Evolutionary conservation across 2,329 filamentous ascomycete species (phyloP).

Genomic region (Ascosphaera pollenicola): DNA sequence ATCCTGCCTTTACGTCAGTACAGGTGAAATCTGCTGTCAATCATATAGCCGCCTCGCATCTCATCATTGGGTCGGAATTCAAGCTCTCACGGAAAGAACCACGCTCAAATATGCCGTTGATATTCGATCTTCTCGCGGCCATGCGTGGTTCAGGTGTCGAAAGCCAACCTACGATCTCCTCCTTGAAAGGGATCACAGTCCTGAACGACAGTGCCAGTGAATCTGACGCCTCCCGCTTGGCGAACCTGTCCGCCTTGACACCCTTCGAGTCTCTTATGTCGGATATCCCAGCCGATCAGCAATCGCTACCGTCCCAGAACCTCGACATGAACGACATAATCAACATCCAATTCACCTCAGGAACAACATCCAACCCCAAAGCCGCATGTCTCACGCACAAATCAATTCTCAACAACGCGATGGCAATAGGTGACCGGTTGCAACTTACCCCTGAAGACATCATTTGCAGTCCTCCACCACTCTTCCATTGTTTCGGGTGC

Average conservation of each 20-base stretch:
- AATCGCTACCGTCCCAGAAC: constrained; percentile 22
- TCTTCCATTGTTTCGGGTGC: constrained; percentile 59
- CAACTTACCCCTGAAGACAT: constrained; percentile 49
- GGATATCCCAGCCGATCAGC: constrained; percentile 18
- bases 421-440: constrained; percentile 69
- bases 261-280: constrained; percentile 25
- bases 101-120: constrained; percentile 34
- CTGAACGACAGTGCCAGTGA: constrained; percentile 47
- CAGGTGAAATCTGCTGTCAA: constrained; percentile 61
- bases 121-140: constrained; percentile 31
- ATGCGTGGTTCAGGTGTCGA: constrained; percentile 22
- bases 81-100: constrained; percentile 49
- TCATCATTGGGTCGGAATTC: constrained; percentile 73
- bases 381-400: constrained; percentile 73
- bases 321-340: constrained; percentile 47
- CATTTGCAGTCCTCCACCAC: constrained; percentile 38
- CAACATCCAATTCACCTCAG: constrained; percentile 93
- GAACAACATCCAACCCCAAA: constrained; percentile 81
- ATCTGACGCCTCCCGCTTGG: constrained; percentile 18
- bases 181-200: constrained; percentile 49
- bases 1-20: constrained; percentile 62
- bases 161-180: constrained; percentile 41
- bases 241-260: constrained; percentile 23
- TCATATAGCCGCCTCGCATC: constrained; percentile 49
- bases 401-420: constrained; percentile 82